Percentiles rank a stretch among this genome's conserved stretches.
Evolutionary conservation across 2,329 filamentous ascomycete species (phyloP).

Genomic region (Sporothrix luriei): DNA sequence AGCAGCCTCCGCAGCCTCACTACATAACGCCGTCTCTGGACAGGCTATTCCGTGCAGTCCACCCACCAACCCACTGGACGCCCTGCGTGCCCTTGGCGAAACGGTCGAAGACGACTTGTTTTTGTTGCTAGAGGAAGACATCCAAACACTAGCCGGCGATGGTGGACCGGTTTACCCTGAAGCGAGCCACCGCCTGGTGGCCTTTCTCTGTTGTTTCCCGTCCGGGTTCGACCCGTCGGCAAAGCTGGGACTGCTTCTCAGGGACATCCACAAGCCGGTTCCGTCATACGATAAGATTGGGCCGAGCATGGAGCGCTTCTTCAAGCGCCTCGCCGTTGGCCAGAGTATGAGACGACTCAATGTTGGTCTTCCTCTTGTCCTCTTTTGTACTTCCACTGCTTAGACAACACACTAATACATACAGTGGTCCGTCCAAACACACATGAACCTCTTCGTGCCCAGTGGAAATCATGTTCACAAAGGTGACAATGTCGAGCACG

Average conservation of each 20-base stretch:
- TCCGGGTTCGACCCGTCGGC: constrained; percentile 55
- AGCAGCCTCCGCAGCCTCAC: constrained; percentile 38
- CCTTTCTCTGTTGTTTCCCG: constrained; percentile 57
- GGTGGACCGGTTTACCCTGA: constrained; percentile 21
- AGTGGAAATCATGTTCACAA: constrained; percentile 45
- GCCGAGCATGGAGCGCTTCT: constrained; percentile 58
- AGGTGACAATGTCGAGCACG: constrained; percentile 42
- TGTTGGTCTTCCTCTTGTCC: constrained; percentile 42
- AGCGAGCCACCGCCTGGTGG: constrained; percentile 47
- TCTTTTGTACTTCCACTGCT: background rate
- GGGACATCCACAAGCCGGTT: constrained; percentile 56
- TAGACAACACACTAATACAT: background rate
- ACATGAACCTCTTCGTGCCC: constrained; percentile 48
- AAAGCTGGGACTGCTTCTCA: constrained; percentile 54
- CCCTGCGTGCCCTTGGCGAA: constrained; percentile 41
- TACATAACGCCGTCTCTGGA: constrained; percentile 48
- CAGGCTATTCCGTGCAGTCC: constrained; percentile 40
- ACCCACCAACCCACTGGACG: constrained; percentile 40
- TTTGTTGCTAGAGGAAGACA: constrained; percentile 47
- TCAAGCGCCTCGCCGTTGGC: constrained; percentile 52
- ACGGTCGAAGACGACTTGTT: constrained; percentile 61
- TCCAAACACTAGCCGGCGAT: constrained; percentile 37
- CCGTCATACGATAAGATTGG: constrained; percentile 59
- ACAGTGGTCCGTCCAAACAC: constrained; percentile 55
- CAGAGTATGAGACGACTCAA: constrained; percentile 56